Percentiles rank a stretch among this genome's conserved stretches.
These are phyloP conservation scores for Misopates orontium DNA, from an alignment of 257 asterid species.

Conservation along the genomic window DNA sequence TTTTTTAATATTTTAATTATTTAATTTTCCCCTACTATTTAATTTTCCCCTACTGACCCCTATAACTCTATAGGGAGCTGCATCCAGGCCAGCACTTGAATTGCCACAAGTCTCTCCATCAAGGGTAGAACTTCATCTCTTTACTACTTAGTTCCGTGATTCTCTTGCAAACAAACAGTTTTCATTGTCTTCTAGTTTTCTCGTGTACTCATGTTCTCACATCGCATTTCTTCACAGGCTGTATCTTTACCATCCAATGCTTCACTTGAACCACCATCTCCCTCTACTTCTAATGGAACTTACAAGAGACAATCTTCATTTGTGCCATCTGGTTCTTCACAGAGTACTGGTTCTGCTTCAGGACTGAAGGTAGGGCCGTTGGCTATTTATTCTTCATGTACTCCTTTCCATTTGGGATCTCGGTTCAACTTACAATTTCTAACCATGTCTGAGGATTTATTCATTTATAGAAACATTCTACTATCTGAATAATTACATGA, in stretches of 20 bases:
- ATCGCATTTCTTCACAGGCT: conserved; percentile 45
- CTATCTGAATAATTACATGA: background rate
- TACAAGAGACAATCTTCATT: conserved; percentile 34
- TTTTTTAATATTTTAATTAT: background rate
- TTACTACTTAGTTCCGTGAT: conserved; percentile 15
- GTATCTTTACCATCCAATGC: conserved; percentile 52
- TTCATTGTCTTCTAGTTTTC: background rate
- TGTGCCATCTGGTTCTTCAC: conserved; percentile 35
- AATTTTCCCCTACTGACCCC: conserved; percentile 19
- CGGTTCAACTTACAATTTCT: background rate
- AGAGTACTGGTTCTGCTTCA: conserved; percentile 40
- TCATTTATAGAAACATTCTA: background rate
- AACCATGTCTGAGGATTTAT: background rate
- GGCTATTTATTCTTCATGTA: background rate
- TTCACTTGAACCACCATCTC: conserved; percentile 52
- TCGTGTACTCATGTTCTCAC: conserved; percentile 3
- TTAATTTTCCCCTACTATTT: background rate
- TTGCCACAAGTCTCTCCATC: conserved; percentile 56
- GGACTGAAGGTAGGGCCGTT: conserved; percentile 65
- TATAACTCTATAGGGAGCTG: conserved; percentile 47
- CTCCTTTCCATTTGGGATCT: background rate
- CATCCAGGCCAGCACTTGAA: conserved; percentile 62
- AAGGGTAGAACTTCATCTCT: conserved; percentile 52
- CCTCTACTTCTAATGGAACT: conserved; percentile 52
- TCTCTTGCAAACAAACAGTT: background rate